phyloP scores from a whole-genome alignment of 345 rosid genomes.

The Limnanthes douglasii region DNA sequence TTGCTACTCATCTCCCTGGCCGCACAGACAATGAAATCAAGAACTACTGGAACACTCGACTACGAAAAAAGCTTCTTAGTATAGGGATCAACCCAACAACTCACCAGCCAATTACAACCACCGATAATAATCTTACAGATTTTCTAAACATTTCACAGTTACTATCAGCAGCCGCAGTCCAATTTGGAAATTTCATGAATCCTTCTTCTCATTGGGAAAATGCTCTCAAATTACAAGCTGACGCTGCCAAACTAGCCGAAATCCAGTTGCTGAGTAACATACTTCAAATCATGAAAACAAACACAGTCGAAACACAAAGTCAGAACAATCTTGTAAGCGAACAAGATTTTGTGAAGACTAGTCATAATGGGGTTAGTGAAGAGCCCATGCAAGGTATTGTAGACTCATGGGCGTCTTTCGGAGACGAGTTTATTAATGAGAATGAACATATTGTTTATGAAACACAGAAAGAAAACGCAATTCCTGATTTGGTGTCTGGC shows the following conservation, averaged over 20 bases:
- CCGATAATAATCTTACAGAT: conserved; percentile 26
- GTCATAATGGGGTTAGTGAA: neutral
- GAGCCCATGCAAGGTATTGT: neutral
- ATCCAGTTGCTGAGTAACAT: conserved; percentile 35
- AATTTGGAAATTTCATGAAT: conserved; percentile 21
- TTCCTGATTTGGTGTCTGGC: conserved; percentile 33
- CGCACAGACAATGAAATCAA: conserved; percentile 21
- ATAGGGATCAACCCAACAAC: conserved; percentile 20
- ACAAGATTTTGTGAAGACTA: conserved; percentile 13
- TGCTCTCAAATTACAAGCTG: conserved; percentile 25
- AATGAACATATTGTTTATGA: conserved; percentile 4
- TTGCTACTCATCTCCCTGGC: conserved; percentile 18
- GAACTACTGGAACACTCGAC: conserved; percentile 22
- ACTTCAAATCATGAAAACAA: conserved; percentile 20
- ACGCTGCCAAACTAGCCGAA: conserved; percentile 38
- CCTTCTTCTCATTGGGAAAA: conserved; percentile 12
- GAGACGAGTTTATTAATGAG: conserved; percentile 5
- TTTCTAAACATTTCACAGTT: conserved; percentile 37
- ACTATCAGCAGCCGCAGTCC: conserved; percentile 37
- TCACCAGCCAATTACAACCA: conserved; percentile 22
- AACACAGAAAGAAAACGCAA: conserved; percentile 5
- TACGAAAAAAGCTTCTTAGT: conserved; percentile 18
- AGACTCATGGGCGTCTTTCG: conserved; percentile 1
- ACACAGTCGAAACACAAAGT: conserved; percentile 14
- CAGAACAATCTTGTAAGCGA: conserved; percentile 13